phyloP scores from a whole-genome alignment of 257 asterid species.

The Solanum ossicruentum region DNA sequence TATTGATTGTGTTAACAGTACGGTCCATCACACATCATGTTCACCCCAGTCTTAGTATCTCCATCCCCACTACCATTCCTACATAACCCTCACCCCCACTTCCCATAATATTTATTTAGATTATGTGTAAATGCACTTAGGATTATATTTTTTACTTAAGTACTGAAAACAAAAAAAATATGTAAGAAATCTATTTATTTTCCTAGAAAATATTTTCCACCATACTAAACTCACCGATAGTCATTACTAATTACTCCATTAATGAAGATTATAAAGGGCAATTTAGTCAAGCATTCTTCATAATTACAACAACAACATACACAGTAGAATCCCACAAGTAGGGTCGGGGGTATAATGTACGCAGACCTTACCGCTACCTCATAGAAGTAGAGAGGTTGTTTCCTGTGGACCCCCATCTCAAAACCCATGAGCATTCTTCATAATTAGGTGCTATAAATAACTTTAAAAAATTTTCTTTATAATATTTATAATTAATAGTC shows the following conservation, averaged over 20 bases:
- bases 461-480: not conserved
- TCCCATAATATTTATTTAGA: not conserved
- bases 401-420: no score
- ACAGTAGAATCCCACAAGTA: no score
- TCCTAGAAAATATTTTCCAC: not conserved
- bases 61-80: not conserved
- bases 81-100: no score
- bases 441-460: not conserved
- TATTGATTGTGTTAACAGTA: not conserved
- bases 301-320: no score
- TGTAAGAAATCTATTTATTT: not conserved
- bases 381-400: no score
- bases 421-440: no score
- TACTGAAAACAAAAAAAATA: accelerated
- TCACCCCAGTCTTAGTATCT: not conserved
- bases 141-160: accelerated
- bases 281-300: not conserved
- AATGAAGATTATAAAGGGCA: no score
- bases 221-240: not conserved
- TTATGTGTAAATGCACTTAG: not conserved
- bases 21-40: no score
- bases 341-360: no score
- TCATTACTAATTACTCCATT: not conserved
- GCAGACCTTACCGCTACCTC: no score
- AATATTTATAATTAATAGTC: not conserved